Base-by-base conservation (phyloP, 345 rosid genomes). In the Citropsis articulata region DNA sequence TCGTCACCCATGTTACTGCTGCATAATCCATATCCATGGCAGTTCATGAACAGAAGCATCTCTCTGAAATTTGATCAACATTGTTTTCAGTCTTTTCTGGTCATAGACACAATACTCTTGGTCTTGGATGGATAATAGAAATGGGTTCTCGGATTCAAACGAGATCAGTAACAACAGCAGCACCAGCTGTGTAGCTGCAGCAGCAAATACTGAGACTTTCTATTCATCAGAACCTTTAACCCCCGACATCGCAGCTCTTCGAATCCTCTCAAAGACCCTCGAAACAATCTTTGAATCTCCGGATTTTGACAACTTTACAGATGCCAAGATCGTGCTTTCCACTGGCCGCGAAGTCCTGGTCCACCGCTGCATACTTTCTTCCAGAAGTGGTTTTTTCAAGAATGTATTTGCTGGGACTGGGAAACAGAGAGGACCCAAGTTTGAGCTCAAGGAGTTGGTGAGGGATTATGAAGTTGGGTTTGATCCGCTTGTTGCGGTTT, bases 291-390 rank as follows among this genome's bases (percentile, higher is more conserved):
- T 95, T 65, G 83, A 85, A 5, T 89, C 93, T 28, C 75, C 84
- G 12, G 91, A 85, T 48, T 84, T 81, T 24, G 84, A 83, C 30
- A 86, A 86, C 83, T 94, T 81, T 80, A 80, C 93, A 12, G 98
- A 94, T 76, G 94, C 95, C 25, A 89, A 83, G 74, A 88, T 94
- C 36, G 81, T 73, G 73, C 84, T 88, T 75, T 25, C 89, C 31
- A 75, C 74, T 28, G 93, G 92, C 61, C 81, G 72, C 0, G 94
- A 90, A 66, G 76, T 94, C 53, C 63, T 89, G 9, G 89, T 93
- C 64, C 98, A 94, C 86, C 91, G 95, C 69, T 94, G 97, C 88
- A 84, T 94, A 84, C 84, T 94, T 10, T 85, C 95, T 1, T 89
- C 88, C 35, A 87, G 97, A 74, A 87, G 87, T 28, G 84, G 87